Evolutionary conservation across 768 basidiomycete species (phyloP).

Genomic region (Mycena rebaudengoi): DNA sequence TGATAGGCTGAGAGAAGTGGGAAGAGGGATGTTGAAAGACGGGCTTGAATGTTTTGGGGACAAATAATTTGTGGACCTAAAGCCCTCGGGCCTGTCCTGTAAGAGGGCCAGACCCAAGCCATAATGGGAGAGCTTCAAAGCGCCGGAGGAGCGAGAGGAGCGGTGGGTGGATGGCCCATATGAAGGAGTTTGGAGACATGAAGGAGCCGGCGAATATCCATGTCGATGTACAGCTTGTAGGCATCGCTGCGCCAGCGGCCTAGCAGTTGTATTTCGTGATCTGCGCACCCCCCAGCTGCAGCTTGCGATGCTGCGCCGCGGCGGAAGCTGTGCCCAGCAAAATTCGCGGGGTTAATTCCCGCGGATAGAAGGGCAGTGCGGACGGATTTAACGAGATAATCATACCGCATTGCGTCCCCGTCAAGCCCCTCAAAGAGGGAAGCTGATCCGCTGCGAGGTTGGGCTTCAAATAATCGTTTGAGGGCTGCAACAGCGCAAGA

Average conservation of each 20-base stretch:
- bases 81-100: no score
- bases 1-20: no score
- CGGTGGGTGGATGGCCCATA: conserved; percentile 5
- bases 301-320: conserved; percentile 39
- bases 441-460: conserved; percentile 5
- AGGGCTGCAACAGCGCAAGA: conserved; percentile 26
- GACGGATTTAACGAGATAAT: conserved; percentile 17
- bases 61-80: no score
- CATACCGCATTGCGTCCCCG: conserved; percentile 9
- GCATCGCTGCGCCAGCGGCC: conserved; percentile 45
- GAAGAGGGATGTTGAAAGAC: no score
- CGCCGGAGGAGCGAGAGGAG: conserved; percentile 1
- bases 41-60: no score
- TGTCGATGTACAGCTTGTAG: conserved; percentile 47
- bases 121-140: neutral
- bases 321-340: conserved; percentile 37
- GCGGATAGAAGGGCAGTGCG: neutral
- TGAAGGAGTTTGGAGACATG: conserved; percentile 40
- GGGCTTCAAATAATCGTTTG: conserved; percentile 2
- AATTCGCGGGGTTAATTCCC: conserved; percentile 24
- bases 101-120: conserved; percentile 3
- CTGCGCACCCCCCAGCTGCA: conserved; percentile 34
- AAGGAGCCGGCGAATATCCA: conserved; percentile 27
- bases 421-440: conserved; percentile 24
- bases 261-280: conserved; percentile 45